Evolutionary conservation across 495 filamentous ascomycete species (phyloP), one percentile per base, ranked within the genome.

Genomic region (Xylaria acuta): DNA sequence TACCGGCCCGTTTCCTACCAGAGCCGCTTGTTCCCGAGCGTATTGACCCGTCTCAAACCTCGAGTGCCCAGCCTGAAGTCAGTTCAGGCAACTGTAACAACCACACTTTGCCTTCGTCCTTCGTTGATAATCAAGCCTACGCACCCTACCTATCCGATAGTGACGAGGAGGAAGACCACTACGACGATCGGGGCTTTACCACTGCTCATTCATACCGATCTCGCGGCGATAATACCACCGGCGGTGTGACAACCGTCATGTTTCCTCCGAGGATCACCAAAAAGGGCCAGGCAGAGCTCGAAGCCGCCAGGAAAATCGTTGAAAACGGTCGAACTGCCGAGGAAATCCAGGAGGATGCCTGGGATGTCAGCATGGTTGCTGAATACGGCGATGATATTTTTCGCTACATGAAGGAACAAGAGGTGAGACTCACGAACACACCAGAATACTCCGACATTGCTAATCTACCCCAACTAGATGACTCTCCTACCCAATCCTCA

Each of bases 311-410:
- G 81, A 76, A 83, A 11, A 81, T 90, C 54, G 93, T 97, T 0
- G 88, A 93, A 70, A 80, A 64, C 80, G 87, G 69, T 83, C 87
- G 75, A 30, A 80, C 78, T 34, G 67, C 74, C 20, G 84, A 86
- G 69, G 92, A 94, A 66, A 84, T 93, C 60, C 58, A 72, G 16
- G 91, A 97, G 66, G 96, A 98, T 73, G 84, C 86, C 30, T 97
- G 90, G 85, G 96, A 99, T 78, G 92, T 94, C n/a, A 97, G 92
- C 77, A 97, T 99, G 97, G 96, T 99, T 41, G 92, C 94, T 20
- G 95, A 98, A 78, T 99, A 99, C 77, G 90, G 91, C 60, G 92
- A 96, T 5, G 96, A 99, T 78, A 99, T 99, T 72, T 98, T 98
- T 75, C 84, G 87, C 9, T 97, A 98, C 82, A 92, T 98, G 91